Evolutionary conservation across 2,329 filamentous ascomycete species (phyloP).

Genomic region (Thelonectria discophora): DNA sequence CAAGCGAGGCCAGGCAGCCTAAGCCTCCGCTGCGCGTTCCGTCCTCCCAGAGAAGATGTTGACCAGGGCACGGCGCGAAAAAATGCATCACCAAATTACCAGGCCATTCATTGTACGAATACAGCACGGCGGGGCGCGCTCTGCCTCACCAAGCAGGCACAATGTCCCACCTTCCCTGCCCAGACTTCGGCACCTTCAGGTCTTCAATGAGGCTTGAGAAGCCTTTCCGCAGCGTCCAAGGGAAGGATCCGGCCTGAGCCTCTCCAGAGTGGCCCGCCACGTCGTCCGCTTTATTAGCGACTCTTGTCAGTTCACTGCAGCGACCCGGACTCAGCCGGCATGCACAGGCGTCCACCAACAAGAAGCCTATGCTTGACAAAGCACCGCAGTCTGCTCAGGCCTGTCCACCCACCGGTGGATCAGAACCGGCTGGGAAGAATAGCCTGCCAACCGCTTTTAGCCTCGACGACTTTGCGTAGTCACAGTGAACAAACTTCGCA

Average conservation of each 20-base stretch:
- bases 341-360: slow-evolving; percentile 1
- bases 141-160: slow-evolving; percentile 1
- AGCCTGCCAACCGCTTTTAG: slow-evolving; percentile 9
- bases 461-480: neutral
- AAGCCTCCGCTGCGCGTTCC: slow-evolving; percentile 9
- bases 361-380: neutral
- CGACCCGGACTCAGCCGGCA: slow-evolving; percentile 11
- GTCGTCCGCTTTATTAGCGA: slow-evolving; percentile 29
- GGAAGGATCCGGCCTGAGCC: slow-evolving; percentile 16
- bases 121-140: slow-evolving; percentile 9
- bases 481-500: slow-evolving; percentile 9
- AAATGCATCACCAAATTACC: slow-evolving; percentile 21
- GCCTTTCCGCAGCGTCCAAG: neutral
- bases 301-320: slow-evolving; percentile 24
- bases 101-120: neutral
- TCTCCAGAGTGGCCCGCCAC: slow-evolving; percentile 32
- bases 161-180: slow-evolving; percentile 5
- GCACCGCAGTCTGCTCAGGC: slow-evolving; percentile 6
- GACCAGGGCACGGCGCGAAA: slow-evolving; percentile 9
- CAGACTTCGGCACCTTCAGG: slow-evolving; percentile 20
- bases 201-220: slow-evolving; percentile 6
- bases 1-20: slow-evolving; percentile 8
- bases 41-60: slow-evolving; percentile 3
- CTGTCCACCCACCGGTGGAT: slow-evolving; percentile 11
- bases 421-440: slow-evolving; percentile 14